Base-by-base conservation (phyloP, 2,329 filamentous ascomycete genomes). In the Sporothrix schenckii region DNA sequence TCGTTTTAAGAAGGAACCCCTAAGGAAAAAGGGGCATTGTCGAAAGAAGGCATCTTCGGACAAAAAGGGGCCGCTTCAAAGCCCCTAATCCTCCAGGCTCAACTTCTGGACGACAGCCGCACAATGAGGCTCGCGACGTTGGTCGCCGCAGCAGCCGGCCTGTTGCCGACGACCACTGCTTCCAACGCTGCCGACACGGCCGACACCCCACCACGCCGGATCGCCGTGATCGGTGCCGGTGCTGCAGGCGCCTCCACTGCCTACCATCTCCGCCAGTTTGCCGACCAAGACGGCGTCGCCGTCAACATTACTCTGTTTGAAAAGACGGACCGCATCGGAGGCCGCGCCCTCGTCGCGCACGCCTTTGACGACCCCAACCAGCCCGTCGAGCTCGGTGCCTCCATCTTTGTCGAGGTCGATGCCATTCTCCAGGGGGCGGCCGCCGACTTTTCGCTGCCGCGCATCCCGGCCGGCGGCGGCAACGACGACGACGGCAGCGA, bases 231-330 rank as follows among this genome's bases (percentile, higher is more conserved):
- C 7, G 94, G 95, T 72, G 94, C 94, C 75, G 95, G 95, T 61
- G 90, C 95, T 56, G 94, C 89, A 41, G 95, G 95, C 41, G 88
- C 95, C 4, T 97, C 94, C 1, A 84, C 93, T 2, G 94, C 95
- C 0, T 97, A 95, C 79, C 88, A 94, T 76, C 83, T 99, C 61
- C 85, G 86, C 52, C 87, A 90, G 76, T 94, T 89, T 78, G 91
- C 92, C 27, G 80, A 86, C 4, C 80, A 87, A 71, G 83, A 84
- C n/a, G 82, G 82, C 21, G 79, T 91, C 21, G 81, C 84, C 1
- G 77, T 94, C 71, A 91, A 97, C 74, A 90, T 98, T 75, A 97
- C 93, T 27, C 83, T 99, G 39, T 97, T 94, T 78, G 95, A 99
- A 77, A 91, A 90, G 75, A 89, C 88, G 19, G 79, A 83, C 44